These are phyloP conservation scores for Choanephora cucurbitarum DNA, from an alignment of 371 early-diverging fungal species.

Conservation along the genomic window DNA sequence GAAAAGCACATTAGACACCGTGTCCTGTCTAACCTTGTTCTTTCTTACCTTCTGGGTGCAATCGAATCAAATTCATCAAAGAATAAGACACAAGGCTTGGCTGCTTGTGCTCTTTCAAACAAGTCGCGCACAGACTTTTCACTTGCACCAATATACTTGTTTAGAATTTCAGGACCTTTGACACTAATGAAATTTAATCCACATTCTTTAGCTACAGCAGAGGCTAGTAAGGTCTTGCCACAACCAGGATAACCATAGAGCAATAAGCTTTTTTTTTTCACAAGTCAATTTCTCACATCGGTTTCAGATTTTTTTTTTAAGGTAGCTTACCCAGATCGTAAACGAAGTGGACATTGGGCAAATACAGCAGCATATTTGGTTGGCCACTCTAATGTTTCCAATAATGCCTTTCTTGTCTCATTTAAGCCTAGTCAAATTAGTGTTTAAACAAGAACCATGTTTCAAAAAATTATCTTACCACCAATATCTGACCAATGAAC, in stretches of 20 bases:
- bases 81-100: slow-evolving; percentile 87
- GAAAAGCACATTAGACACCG: not conserved
- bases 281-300: not conserved
- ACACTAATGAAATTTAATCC: slow-evolving; percentile 94
- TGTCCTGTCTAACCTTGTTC: not conserved
- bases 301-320: not conserved
- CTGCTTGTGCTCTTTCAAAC: slow-evolving; percentile 92
- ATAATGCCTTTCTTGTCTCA: slow-evolving; percentile 76
- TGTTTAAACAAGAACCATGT: not conserved
- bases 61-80: slow-evolving; percentile 99
- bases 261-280: slow-evolving; percentile 59
- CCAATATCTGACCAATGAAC: slow-evolving; percentile 92
- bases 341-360: slow-evolving; percentile 80
- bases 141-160: slow-evolving; percentile 96
- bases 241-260: slow-evolving; percentile 95
- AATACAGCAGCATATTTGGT: slow-evolving; percentile 91
- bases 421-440: slow-evolving; percentile 59
- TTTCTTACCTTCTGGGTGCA: slow-evolving; percentile 74
- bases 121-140: slow-evolving; percentile 89
- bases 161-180: slow-evolving; percentile 95
- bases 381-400: slow-evolving; percentile 95
- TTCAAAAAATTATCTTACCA: slow-evolving; percentile 34
- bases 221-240: slow-evolving; percentile 93
- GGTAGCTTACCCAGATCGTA: slow-evolving; percentile 79
- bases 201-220: slow-evolving; percentile 91